These are phyloP conservation scores for Dothidotthia symphoricarpi DNA, from an alignment of 2,329 filamentous ascomycete species.

Conservation along the genomic window DNA sequence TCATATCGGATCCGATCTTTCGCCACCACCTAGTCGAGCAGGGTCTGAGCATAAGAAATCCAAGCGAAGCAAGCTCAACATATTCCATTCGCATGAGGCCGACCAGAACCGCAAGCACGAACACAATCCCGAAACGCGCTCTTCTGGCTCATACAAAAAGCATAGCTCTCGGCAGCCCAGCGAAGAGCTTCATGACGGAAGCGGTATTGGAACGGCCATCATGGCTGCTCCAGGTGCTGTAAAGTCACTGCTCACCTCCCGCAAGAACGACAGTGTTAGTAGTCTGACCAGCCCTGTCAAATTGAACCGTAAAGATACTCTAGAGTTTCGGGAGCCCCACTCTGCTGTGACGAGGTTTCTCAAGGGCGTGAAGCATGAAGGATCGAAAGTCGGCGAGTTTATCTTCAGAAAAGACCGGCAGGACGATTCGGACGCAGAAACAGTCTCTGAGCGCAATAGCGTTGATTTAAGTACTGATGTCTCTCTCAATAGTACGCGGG, in stretches of 20 bases:
- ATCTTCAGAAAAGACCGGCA: constrained; percentile 58
- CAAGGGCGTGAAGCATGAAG: constrained; percentile 69
- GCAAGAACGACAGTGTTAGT: constrained; percentile 41
- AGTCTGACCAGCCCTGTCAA: constrained; percentile 34
- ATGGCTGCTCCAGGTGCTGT: constrained; percentile 35
- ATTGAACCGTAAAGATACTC: constrained; percentile 34
- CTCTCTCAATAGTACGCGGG: constrained; percentile 9
- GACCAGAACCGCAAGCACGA: constrained; percentile 33
- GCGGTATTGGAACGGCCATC: constrained; percentile 31
- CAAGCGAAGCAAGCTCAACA: constrained; percentile 41
- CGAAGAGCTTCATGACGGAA: constrained; percentile 33
- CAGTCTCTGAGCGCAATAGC: constrained; percentile 47
- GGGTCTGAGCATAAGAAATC: constrained; percentile 35
- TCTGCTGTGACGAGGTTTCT: constrained; percentile 71
- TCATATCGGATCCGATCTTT: constrained; percentile 36
- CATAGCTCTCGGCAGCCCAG: constrained; percentile 29
- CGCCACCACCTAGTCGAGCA: constrained; percentile 37
- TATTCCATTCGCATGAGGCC: constrained; percentile 42
- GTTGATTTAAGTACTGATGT: constrained; percentile 34
- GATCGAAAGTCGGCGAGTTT: constrained; percentile 60
- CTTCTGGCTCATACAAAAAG: constrained; percentile 24
- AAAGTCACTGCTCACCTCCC: constrained; percentile 34
- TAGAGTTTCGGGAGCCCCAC: constrained; percentile 44
- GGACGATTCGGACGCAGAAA: constrained; percentile 48
- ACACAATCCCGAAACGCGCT: constrained; percentile 18